phyloP scores from a whole-genome alignment of 2,329 filamentous ascomycete species.

The Claviceps sp. region DNA sequence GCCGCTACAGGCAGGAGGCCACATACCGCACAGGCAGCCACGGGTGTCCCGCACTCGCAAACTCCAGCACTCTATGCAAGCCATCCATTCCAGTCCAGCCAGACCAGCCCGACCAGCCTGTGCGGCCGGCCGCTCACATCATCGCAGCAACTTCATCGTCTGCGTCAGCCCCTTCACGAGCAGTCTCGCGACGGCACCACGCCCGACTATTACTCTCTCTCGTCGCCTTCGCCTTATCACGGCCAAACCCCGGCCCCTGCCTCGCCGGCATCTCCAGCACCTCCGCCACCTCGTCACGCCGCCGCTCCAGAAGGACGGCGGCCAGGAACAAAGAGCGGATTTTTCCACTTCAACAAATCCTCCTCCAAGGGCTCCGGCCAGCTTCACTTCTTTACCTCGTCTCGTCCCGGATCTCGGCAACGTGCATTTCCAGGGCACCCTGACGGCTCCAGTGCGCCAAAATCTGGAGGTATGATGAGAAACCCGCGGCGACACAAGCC shows the following conservation, averaged over 20 bases:
- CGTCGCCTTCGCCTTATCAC: constrained; percentile 12
- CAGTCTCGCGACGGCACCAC: constrained; percentile 11
- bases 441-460: constrained; percentile 17
- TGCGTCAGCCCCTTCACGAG: constrained; percentile 10
- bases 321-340: constrained; percentile 33
- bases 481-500: background rate
- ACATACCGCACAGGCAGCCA: constrained; percentile 9
- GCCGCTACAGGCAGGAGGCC: constrained; percentile 20
- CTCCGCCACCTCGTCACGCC: constrained; percentile 2
- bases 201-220: constrained; percentile 9
- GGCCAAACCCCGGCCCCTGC: constrained; percentile 2
- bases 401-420: constrained; percentile 22
- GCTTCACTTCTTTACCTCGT: constrained; percentile 13
- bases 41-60: constrained; percentile 6
- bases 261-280: constrained; percentile 7
- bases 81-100: background rate
- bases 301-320: background rate
- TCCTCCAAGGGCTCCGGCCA: constrained; percentile 28
- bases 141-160: constrained; percentile 5
- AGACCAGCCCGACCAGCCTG: background rate
- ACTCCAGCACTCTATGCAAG: too few species aligned
- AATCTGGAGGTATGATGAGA: constrained; percentile 23
- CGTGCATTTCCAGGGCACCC: constrained; percentile 25
- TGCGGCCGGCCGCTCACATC: constrained; percentile 7
- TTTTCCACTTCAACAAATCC: constrained; percentile 37